phyloP scores from a whole-genome alignment of 1,284 basidiomycete genomes.

The Cutaneotrichosporon cutaneum region DNA sequence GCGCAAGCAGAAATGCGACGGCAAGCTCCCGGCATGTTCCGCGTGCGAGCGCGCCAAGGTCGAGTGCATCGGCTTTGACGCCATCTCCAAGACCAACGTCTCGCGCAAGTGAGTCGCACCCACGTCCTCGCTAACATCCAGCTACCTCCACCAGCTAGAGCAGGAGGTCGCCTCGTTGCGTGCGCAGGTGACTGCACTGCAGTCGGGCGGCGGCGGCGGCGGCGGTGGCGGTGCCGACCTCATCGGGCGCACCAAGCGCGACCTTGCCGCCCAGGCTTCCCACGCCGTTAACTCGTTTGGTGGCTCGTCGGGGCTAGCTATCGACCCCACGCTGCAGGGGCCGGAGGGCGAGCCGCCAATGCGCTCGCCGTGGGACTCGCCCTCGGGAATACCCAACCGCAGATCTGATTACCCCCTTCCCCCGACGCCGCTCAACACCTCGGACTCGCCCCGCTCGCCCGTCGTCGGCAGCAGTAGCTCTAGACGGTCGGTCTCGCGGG shows the following conservation, averaged over 20 bases:
- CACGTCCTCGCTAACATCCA: slow-evolving; percentile 16
- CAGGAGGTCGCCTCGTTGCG: slow-evolving; percentile 51
- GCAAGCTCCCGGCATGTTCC: slow-evolving; percentile 53
- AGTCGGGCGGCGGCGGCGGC: slow-evolving; percentile 1
- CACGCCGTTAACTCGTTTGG: slow-evolving; percentile 30
- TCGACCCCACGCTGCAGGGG: slow-evolving; percentile 27
- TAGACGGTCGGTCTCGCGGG: slow-evolving; percentile 8
- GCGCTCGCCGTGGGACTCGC: slow-evolving; percentile 26
- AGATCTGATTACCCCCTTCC: slow-evolving; percentile 38
- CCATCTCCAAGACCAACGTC: slow-evolving; percentile 54
- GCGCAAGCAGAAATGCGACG: slow-evolving; percentile 54
- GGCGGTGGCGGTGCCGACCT: slow-evolving; percentile 18
- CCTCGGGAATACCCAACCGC: slow-evolving; percentile 17
- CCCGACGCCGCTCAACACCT: slow-evolving; percentile 16
- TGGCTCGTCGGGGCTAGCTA: slow-evolving; percentile 16
- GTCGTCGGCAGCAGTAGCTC: slow-evolving; percentile 18
- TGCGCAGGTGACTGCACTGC: slow-evolving; percentile 45
- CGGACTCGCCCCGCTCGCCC: slow-evolving; percentile 29
- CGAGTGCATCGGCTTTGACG: slow-evolving; percentile 56
- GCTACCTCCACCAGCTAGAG: slow-evolving; percentile 53
- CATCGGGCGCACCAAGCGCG: slow-evolving; percentile 30
- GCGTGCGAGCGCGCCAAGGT: slow-evolving; percentile 52
- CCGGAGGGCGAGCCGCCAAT: slow-evolving; percentile 28
- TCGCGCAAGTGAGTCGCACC: slow-evolving; percentile 51
- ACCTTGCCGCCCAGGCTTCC: slow-evolving; percentile 30